Evolutionary conservation across 2,329 filamentous ascomycete species (phyloP), one percentile per base, ranked within the genome.

Genomic region (Fusarium devonianum): DNA sequence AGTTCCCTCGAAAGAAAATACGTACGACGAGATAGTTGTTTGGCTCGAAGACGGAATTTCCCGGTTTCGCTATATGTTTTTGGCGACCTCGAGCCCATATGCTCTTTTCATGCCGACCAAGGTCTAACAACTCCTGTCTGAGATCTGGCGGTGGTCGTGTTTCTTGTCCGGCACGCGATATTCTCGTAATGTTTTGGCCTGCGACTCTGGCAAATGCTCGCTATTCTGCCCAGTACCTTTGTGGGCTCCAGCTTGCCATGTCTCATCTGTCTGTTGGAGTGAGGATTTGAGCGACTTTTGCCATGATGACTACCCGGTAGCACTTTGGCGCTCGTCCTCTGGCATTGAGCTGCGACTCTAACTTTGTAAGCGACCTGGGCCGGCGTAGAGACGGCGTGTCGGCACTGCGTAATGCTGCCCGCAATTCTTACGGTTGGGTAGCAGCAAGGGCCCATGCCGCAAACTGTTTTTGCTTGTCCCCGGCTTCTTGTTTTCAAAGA

Each of bases 21-120:
- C n/a, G n/a, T n/a, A n/a, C n/a, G n/a, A n/a, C n/a, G n/a, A n/a
- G n/a, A n/a, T n/a, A n/a, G n/a, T 46, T 34, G 29, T 42, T 34
- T 32, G 39, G 36, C 47, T n/a, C n/a, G n/a, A n/a, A n/a, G n/a
- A n/a, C n/a, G n/a, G n/a, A n/a, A n/a, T n/a, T n/a, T n/a, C n/a
- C 42, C 35, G 30, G 39, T 32, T 47, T 43, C 50, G n/a, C 35
- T 52, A 42, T 12, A 58, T 51, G 51, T 49, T 73, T 71, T 69
- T 69, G 69, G 63, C n/a, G n/a, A 73, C 71, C 63, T 74, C 69
- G 73, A 76, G 70, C 60, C 21, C 12, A 8, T 26, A 28, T 25
- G 39, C 40, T 19, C 28, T 43, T 17, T 26, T 43, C 30, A 29
- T 33, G 33, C 43, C 28, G 29, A 17, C 33, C 28, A 26, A 26